Conservation (phyloP, 257 asterid genomes). For the Solanum infundibuliforme region DNA sequence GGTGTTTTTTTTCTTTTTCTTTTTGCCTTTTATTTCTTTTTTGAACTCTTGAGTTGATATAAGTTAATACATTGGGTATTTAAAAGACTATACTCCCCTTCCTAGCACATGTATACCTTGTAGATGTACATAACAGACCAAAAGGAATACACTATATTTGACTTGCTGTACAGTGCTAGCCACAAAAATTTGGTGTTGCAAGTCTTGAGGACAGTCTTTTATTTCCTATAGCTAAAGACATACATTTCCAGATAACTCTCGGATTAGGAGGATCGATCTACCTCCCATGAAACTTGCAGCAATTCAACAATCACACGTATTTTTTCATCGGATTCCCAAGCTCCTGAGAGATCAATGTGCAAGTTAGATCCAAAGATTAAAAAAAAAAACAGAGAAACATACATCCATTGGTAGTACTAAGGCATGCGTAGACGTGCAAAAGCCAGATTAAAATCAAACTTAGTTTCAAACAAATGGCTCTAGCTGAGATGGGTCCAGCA, state of each 20-base stretch:
- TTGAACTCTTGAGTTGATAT: not conserved
- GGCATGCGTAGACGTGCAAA: not conserved
- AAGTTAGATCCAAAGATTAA: not conserved
- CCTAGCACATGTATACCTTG: not conserved
- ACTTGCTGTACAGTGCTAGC: not conserved
- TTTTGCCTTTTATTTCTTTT: not conserved
- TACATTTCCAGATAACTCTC: not conserved
- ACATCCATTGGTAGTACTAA: not conserved
- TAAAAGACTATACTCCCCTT: not conserved
- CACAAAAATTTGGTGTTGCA: not conserved
- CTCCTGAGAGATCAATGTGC: constrained; percentile 8
- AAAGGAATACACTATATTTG: not conserved
- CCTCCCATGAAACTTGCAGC: not conserved
- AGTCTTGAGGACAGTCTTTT: not conserved
- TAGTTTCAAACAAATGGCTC: not conserved
- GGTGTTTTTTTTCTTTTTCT: not conserved
- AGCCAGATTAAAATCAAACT: not conserved
- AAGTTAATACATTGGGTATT: not conserved
- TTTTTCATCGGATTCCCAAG: constrained; percentile 21
- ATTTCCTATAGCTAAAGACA: not conserved
- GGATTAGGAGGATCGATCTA: not conserved
- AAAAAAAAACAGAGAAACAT: not conserved
- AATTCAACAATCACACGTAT: not conserved
- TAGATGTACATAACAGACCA: not conserved
- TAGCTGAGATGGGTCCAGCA: not conserved